Conservation (phyloP, 345 rosid genomes). For the Alliaria petiolata region DNA sequence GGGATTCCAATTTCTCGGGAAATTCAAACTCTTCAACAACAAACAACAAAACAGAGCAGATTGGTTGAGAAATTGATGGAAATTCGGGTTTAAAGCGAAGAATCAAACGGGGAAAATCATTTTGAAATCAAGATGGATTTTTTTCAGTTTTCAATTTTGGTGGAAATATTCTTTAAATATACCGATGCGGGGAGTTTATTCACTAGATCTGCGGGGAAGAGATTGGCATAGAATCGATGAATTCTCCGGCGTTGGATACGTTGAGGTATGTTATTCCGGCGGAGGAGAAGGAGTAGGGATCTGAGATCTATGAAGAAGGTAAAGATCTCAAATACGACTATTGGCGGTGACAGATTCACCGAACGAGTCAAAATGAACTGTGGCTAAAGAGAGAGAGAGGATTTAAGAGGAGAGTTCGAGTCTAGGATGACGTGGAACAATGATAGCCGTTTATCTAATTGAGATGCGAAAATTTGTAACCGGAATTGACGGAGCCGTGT, state of each 20-base stretch:
- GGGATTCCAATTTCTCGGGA: neutral
- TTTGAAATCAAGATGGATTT: neutral
- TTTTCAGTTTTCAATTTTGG: neutral
- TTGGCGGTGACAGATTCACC: conserved; percentile 9
- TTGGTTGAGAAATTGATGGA: conserved; percentile 8
- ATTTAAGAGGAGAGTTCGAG: neutral
- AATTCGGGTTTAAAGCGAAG: too few relatives aligned
- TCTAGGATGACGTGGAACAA: conserved; percentile 7
- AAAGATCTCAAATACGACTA: conserved; percentile 15
- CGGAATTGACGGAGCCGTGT: conserved; percentile 15
- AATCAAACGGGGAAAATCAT: neutral
- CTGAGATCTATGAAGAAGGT: conserved; percentile 20
- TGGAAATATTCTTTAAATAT: neutral
- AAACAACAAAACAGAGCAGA: neutral
- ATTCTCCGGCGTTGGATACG: neutral
- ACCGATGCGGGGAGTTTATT: conserved; percentile 6
- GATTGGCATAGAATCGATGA: neutral
- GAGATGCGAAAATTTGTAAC: conserved; percentile 3
- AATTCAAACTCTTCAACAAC: neutral
- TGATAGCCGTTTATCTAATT: neutral
- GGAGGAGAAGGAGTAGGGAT: conserved; percentile 17
- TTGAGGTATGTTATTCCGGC: neutral
- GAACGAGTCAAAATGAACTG: conserved; percentile 16
- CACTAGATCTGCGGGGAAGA: conserved; percentile 21
- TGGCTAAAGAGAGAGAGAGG: neutral